phyloP scores from a whole-genome alignment of 139 green algal species.

The Tetradesmus lagerheimii region DNA sequence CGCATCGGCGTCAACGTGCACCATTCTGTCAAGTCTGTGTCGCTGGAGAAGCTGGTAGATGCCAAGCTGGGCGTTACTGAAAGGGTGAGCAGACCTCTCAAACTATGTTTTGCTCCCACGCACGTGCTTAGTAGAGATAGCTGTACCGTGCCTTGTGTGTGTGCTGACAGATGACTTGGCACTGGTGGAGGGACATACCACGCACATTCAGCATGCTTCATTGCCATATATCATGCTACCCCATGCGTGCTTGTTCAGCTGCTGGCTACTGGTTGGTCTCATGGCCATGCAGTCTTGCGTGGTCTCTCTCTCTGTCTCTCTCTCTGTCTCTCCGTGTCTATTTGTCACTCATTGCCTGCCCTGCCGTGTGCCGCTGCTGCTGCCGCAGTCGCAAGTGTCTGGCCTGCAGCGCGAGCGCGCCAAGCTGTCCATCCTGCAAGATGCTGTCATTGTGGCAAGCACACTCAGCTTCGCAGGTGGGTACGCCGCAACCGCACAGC shows the following conservation, averaged over 20 bases:
- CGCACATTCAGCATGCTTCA: neutral
- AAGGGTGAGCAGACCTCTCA: neutral
- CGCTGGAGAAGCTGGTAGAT: slow-evolving; percentile 77
- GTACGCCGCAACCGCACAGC: neutral
- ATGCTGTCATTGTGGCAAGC: slow-evolving; percentile 86
- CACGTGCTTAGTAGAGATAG: too few relatives aligned
- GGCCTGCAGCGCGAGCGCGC: slow-evolving; percentile 65
- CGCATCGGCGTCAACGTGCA: slow-evolving; percentile 84
- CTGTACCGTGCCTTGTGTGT: neutral
- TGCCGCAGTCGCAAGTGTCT: slow-evolving; percentile 27
- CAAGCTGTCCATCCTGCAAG: slow-evolving; percentile 78
- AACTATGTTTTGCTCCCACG: neutral
- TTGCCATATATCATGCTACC: too few relatives aligned
- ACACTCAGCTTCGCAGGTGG: slow-evolving; percentile 85
- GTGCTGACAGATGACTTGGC: neutral
- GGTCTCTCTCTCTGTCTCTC: too few relatives aligned
- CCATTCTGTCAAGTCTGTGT: slow-evolving; percentile 76
- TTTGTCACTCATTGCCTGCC: neutral
- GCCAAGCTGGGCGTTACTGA: slow-evolving; percentile 52
- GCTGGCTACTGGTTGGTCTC: neutral
- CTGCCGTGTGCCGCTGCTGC: neutral
- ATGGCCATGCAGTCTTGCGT: too few relatives aligned
- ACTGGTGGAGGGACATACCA: neutral
- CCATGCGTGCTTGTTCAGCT: too few relatives aligned
- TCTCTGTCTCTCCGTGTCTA: neutral